phyloP scores from a whole-genome alignment of 2,329 filamentous ascomycete species.

The Arthroderma sp. region DNA sequence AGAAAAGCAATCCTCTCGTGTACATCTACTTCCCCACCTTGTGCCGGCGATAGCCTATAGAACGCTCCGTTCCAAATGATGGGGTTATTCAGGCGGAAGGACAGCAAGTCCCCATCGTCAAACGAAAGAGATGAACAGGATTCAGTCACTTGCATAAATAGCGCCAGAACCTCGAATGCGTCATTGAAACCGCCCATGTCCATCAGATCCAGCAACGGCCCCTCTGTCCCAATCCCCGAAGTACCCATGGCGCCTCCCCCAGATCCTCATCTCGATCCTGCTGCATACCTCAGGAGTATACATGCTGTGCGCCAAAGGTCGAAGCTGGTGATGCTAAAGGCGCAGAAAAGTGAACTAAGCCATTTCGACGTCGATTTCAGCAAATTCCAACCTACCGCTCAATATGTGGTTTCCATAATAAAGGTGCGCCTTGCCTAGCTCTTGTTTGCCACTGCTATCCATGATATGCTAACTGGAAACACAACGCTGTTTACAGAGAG shows the following conservation, averaged over 20 bases:
- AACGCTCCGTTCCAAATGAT: conserved; percentile 18
- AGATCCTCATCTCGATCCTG: conserved; percentile 76
- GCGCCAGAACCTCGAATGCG: conserved; percentile 31
- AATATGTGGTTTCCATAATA: conserved; percentile 84
- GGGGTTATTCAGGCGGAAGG: conserved; percentile 36
- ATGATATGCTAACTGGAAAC: conserved; percentile 6
- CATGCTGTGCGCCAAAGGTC: conserved; percentile 73
- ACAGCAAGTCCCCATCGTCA: conserved; percentile 24
- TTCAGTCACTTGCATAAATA: conserved; percentile 28
- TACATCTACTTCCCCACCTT: no score
- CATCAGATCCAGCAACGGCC: conserved; percentile 31
- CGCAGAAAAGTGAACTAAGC: conserved; percentile 59
- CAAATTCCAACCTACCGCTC: conserved; percentile 72
- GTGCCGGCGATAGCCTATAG: no score
- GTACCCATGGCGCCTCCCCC: conserved; percentile 72
- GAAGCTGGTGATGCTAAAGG: conserved; percentile 60
- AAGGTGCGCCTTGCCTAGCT: conserved; percentile 47
- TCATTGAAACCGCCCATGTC: conserved; percentile 38
- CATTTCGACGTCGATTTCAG: conserved; percentile 82
- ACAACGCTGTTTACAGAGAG: conserved; percentile 33
- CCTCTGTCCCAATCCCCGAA: conserved; percentile 49
- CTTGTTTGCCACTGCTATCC: conserved; percentile 3
- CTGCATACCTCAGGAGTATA: conserved; percentile 80
- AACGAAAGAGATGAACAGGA: conserved; percentile 29
- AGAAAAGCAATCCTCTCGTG: no score